A percentile compares a stretch with the other conserved stretches of the same genome.
Conservation (phyloP, 441 rosid species). For the Adansonia grandidieri region DNA sequence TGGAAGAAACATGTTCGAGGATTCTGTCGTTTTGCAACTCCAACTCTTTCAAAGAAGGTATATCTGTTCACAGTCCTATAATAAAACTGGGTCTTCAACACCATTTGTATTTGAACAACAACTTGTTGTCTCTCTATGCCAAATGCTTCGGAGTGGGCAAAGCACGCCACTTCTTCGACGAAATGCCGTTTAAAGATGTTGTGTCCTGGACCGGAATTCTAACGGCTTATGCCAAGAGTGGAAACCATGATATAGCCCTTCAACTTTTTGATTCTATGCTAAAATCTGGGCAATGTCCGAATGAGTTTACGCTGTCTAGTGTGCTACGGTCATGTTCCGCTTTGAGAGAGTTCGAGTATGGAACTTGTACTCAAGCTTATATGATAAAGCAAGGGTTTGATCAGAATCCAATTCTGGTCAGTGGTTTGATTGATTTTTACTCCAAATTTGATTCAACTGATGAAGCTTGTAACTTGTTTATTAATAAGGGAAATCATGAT, state of each 20-base stretch:
- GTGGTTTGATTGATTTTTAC: constrained; percentile 53
- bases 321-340: constrained; percentile 46
- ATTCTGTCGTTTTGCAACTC: constrained; percentile 57
- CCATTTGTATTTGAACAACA: constrained; percentile 37
- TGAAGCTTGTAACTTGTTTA: constrained; percentile 46
- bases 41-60: constrained; percentile 46
- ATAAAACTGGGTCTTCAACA: constrained; percentile 54
- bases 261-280: constrained; percentile 44
- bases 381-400: constrained; percentile 48
- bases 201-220: constrained; percentile 58
- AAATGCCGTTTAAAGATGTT: constrained; percentile 52
- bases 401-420: constrained; percentile 39
- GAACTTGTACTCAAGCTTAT: constrained; percentile 42
- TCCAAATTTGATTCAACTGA: constrained; percentile 43
- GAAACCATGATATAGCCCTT: constrained; percentile 41
- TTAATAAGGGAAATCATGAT: constrained; percentile 19
- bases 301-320: constrained; percentile 54
- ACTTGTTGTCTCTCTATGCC: constrained; percentile 48
- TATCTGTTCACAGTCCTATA: constrained; percentile 58
- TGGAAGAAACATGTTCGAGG: constrained; percentile 50
- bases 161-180: constrained; percentile 55
- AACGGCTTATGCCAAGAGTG: constrained; percentile 43
- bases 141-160: constrained; percentile 43
- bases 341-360: constrained; percentile 32
- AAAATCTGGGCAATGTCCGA: constrained; percentile 43